Conservation (phyloP, 768 basidiomycete species). For the Termitomyces sp. region DNA sequence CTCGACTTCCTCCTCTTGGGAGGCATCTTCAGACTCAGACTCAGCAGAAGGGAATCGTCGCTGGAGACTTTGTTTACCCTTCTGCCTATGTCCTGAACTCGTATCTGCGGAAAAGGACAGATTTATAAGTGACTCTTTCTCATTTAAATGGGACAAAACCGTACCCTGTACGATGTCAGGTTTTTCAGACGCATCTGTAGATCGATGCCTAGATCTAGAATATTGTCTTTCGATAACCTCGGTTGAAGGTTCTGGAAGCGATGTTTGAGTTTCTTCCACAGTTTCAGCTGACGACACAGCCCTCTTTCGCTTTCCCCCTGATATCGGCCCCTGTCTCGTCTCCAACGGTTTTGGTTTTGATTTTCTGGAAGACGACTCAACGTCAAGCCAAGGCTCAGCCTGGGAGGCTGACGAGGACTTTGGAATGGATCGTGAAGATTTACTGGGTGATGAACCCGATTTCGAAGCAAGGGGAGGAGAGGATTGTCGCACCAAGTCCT, state of each 20-base stretch:
- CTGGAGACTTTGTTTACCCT: constrained; percentile 1
- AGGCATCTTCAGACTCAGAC: constrained; percentile 1
- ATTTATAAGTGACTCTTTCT: not conserved
- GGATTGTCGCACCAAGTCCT: constrained; percentile 17
- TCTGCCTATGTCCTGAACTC: constrained; percentile 1
- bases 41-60: constrained; percentile 3
- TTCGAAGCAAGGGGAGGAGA: constrained; percentile 5
- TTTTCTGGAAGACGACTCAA: not conserved
- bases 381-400: not conserved
- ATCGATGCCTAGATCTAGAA: not conserved
- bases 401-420: not conserved
- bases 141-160: not conserved
- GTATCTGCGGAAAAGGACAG: not conserved
- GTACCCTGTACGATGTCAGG: not conserved
- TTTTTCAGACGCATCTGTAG: not conserved
- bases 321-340: not conserved
- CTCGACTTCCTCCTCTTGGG: constrained; percentile 1
- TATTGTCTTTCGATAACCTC: not conserved
- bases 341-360: not conserved
- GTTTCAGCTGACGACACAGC: constrained; percentile 6
- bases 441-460: not conserved
- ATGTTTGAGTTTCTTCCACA: not conserved
- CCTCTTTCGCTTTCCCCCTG: constrained; percentile 19
- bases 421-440: not conserved
- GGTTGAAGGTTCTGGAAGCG: not conserved